Conservation (phyloP, 2,329 filamentous ascomycete genomes). For the Trichoderma harzianum region DNA sequence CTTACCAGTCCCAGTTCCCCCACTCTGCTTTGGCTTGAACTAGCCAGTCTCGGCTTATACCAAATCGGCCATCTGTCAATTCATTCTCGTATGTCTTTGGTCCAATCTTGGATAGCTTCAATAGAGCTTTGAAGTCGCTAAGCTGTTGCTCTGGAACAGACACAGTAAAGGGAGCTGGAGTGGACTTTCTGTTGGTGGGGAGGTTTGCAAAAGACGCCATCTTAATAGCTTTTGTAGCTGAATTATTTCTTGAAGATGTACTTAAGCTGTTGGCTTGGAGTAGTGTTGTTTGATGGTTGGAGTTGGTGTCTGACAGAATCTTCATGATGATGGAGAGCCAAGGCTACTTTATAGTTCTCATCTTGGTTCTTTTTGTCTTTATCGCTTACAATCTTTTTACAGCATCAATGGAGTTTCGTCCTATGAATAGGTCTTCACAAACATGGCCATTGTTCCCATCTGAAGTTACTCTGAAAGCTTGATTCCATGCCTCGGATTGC, state of each 20-base stretch:
- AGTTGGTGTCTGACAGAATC: background rate
- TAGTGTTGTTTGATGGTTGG: background rate
- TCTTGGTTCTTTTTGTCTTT: background rate
- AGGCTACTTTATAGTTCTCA: background rate
- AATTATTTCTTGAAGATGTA: background rate
- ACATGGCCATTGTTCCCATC: background rate
- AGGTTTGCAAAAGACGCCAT: background rate
- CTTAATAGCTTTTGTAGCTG: background rate
- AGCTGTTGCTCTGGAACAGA: slow-evolving; percentile 1
- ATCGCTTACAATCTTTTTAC: background rate
- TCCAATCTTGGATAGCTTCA: background rate
- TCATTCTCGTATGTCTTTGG: slow-evolving; percentile 11
- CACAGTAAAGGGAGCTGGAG: slow-evolving; percentile 2
- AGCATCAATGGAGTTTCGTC: background rate
- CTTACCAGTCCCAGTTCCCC: slow-evolving; percentile 45
- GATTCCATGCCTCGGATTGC: background rate
- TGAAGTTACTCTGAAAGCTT: background rate
- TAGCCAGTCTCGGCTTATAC: slow-evolving; percentile 47
- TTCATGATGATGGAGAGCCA: background rate
- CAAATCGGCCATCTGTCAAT: slow-evolving; percentile 26
- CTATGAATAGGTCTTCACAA: background rate
- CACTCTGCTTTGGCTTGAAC: slow-evolving; percentile 39
- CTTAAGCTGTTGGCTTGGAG: background rate
- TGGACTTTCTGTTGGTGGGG: background rate
- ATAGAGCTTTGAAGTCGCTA: background rate